These are phyloP conservation scores for Phytopythium montanum DNA, from an alignment of 352 stramenopile species.

Conservation along the genomic window DNA sequence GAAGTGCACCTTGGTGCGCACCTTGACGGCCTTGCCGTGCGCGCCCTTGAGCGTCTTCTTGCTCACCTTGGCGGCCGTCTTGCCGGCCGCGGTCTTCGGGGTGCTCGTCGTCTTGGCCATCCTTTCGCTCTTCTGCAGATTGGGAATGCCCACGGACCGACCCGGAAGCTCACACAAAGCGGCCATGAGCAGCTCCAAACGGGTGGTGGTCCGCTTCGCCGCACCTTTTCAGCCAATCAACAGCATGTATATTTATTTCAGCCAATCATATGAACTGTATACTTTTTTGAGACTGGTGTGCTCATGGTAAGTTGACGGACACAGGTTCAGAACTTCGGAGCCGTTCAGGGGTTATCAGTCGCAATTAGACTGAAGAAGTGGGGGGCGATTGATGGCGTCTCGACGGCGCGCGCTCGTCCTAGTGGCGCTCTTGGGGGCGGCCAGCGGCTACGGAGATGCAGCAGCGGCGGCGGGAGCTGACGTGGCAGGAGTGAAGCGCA, in stretches of 20 bases:
- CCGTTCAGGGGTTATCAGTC: neutral
- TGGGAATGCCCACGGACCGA: conserved; percentile 6
- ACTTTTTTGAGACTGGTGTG: neutral
- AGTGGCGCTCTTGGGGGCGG: conserved; percentile 2
- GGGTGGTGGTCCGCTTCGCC: conserved; percentile 8
- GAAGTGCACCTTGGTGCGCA: conserved; percentile 99
- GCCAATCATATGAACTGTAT: conserved; percentile 2
- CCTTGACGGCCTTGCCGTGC: conserved; percentile 97
- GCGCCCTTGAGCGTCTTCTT: conserved; percentile 96
- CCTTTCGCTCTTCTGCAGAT: conserved; percentile 58
- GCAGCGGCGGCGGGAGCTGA: no score
- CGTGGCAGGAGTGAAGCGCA: no score
- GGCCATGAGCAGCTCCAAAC: conserved; percentile 14
- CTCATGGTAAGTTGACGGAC: neutral
- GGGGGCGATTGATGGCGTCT: neutral
- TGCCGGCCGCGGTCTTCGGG: conserved; percentile 77
- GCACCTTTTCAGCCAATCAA: conserved; percentile 18
- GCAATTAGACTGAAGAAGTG: neutral
- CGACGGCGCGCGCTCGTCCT: conserved; percentile 3
- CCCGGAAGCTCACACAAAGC: neutral
- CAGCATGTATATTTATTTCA: neutral
- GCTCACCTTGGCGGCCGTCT: conserved; percentile 91
- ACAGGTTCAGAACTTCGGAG: neutral
- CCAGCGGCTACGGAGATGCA: neutral
- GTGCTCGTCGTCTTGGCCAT: conserved; percentile 67